phyloP scores from a whole-genome alignment of 805 yeast genomes.

The Starmerella gropengiesseri region DNA sequence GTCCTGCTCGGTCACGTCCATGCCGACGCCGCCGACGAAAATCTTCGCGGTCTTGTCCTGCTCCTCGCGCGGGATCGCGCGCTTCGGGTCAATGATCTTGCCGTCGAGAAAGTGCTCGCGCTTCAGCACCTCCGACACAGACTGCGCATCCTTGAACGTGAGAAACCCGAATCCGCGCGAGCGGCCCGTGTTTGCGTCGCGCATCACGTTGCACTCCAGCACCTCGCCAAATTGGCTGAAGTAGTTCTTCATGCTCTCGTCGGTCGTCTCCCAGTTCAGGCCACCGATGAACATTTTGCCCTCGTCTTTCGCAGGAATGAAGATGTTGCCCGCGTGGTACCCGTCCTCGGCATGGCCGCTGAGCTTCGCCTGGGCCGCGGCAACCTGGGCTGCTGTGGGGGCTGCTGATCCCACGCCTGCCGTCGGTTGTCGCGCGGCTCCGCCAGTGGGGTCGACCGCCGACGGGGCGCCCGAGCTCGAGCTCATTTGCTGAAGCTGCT shows the following conservation, averaged over 20 bases:
- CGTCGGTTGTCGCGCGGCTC: no score
- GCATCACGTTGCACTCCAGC: slow-evolving; percentile 81
- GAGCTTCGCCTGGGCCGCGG: slow-evolving; percentile 7
- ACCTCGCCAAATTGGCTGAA: slow-evolving; percentile 85
- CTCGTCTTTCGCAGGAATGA: slow-evolving; percentile 48
- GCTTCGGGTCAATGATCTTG: slow-evolving; percentile 90
- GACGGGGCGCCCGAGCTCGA: background rate
- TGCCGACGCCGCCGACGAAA: slow-evolving; percentile 93
- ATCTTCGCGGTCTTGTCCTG: slow-evolving; percentile 95
- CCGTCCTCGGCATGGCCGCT: slow-evolving; percentile 22
- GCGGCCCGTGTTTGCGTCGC: slow-evolving; percentile 74
- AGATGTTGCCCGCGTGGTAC: slow-evolving; percentile 36
- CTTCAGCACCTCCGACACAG: slow-evolving; percentile 77
- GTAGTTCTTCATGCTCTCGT: slow-evolving; percentile 69
- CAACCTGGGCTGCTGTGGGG: background rate
- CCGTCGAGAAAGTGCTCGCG: slow-evolving; percentile 88
- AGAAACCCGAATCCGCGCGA: slow-evolving; percentile 93
- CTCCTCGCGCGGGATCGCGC: slow-evolving; percentile 95
- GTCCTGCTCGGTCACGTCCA: slow-evolving; percentile 83
- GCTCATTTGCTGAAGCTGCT: slow-evolving; percentile 21
- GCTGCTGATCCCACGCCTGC: no score
- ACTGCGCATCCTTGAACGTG: slow-evolving; percentile 67
- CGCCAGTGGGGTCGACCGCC: no score
- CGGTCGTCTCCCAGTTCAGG: slow-evolving; percentile 94
- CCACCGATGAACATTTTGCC: slow-evolving; percentile 97